phyloP scores from a whole-genome alignment of 768 basidiomycete species.

The Suillus lakei region DNA sequence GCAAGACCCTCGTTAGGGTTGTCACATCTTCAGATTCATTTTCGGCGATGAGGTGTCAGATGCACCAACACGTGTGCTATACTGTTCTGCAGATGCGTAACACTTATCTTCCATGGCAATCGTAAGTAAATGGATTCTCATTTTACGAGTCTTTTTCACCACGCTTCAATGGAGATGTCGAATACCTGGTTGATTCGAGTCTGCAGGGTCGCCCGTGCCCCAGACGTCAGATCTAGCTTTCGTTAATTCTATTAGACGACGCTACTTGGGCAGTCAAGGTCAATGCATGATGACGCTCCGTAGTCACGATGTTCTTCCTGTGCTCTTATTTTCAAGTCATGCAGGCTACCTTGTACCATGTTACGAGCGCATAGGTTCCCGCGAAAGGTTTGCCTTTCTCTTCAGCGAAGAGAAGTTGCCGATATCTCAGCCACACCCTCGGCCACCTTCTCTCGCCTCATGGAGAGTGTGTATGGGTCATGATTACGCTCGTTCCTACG shows the following conservation, averaged over 20 bases:
- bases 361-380: neutral
- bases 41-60: neutral
- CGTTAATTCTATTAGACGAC: neutral
- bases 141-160: neutral
- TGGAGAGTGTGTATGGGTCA: neutral
- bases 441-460: constrained; percentile 1
- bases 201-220: neutral
- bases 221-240: neutral
- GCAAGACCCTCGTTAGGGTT: neutral
- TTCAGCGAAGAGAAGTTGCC: neutral
- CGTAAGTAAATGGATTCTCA: constrained; percentile 1
- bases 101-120: neutral
- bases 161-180: neutral
- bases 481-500: constrained; percentile 7
- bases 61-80: neutral
- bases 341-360: neutral
- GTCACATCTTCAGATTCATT: neutral
- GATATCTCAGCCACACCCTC: neutral
- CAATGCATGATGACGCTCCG: neutral
- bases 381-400: constrained; percentile 6
- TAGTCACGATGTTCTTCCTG: neutral
- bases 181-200: neutral
- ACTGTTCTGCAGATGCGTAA: neutral
- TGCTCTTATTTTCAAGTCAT: neutral
- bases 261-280: neutral